Evolutionary conservation across 129 eudicot genomes (phyloP), one percentile per base, ranked within the genome.

Genomic region (Helianthus tuberosus): DNA sequence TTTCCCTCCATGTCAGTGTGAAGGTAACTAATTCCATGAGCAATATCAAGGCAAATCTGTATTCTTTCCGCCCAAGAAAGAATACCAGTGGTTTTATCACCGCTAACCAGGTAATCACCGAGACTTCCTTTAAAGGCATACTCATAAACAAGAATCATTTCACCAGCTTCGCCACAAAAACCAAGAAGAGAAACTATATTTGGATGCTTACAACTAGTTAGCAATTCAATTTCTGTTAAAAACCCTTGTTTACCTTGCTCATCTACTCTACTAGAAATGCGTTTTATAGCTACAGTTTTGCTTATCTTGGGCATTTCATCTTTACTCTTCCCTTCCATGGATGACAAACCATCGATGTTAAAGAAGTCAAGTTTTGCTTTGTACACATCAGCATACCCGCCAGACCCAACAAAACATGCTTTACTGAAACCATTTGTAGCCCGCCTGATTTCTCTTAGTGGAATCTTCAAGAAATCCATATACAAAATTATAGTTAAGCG

Each of bases 171-270:
- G 6, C 11, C n/a, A 36, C 25, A 62, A 62, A 32, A 62, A 46
- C 67, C 67, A 2, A 62, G 67, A 35, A 35, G 67, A 35, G 67
- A 5, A 2, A 62, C 47, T 32, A 62, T 7, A 36, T 62, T 62
- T 35, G 67, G 67, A 62, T 62, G 67, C 47, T 62, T 62, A 62
- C 67, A 62, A 6, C 46, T 62, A 12, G 67, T 59, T 27, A 59
- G 64, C 64, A 59, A 12, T 12, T 58, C 39, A 46, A 66, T 44
- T 46, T 66, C 71, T 23, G 71, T 27, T 16, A 44, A 4, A 12
- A 66, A 66, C n/a, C 55, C 55, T 32, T 32, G 36, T 32, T 32
- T 32, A 32, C 36, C 36, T 32, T 32, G 36, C 36, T 32, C 36
- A 32, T 32, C 36, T 32, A 32, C 36, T 32, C 36, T 32, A 32